Conservation (phyloP, 2,329 filamentous ascomycete species). For the Cladophialophora exuberans region DNA sequence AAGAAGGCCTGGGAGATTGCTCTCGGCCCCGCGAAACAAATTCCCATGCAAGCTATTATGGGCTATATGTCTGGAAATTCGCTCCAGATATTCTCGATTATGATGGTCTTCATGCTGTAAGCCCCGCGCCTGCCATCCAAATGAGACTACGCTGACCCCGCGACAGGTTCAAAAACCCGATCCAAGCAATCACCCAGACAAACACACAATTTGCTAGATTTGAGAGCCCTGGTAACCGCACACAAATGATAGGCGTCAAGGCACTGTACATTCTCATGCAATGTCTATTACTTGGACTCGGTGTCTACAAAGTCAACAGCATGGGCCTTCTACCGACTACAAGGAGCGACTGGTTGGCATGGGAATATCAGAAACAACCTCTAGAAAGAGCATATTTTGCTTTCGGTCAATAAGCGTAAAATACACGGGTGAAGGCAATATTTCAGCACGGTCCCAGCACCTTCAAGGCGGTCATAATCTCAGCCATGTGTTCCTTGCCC, state of each 20-base stretch:
- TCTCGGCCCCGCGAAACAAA: constrained; percentile 85
- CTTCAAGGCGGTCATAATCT: neutral
- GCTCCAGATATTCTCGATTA: constrained; percentile 98
- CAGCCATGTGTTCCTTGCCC: neutral
- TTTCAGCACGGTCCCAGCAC: too few species aligned
- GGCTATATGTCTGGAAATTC: constrained; percentile 99
- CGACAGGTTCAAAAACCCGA: constrained; percentile 81
- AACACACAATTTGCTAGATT: constrained; percentile 90
- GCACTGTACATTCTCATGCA: constrained; percentile 86
- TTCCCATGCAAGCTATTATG: constrained; percentile 98
- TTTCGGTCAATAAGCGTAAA: constrained; percentile 23
- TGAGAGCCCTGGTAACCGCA: constrained; percentile 77
- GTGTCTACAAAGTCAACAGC: constrained; percentile 93
- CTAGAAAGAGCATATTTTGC: constrained; percentile 68
- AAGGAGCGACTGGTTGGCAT: constrained; percentile 94
- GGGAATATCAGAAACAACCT: constrained; percentile 77
- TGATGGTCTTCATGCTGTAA: constrained; percentile 92
- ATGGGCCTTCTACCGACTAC: constrained; percentile 97
- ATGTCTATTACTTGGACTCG: constrained; percentile 77
- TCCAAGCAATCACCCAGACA: constrained; percentile 80
- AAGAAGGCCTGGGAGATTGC: constrained; percentile 99
- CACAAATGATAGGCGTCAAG: constrained; percentile 80
- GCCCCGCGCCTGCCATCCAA: neutral
- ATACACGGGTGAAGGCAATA: too few species aligned
- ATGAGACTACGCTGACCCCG: constrained; percentile 8